Base-by-base conservation (phyloP, 768 basidiomycete genomes). In the Strobilomyces confusus region DNA sequence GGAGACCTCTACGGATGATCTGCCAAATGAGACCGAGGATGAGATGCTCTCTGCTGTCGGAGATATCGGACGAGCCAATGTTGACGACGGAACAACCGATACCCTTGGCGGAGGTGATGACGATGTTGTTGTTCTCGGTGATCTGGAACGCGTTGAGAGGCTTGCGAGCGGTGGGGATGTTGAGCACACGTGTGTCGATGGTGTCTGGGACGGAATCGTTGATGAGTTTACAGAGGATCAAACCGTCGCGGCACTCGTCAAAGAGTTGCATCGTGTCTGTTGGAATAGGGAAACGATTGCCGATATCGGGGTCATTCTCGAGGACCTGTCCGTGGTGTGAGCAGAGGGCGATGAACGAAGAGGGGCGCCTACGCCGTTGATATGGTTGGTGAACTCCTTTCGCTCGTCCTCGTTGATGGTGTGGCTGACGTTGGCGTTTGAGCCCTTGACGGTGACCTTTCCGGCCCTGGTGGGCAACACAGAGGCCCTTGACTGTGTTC, bases 71-170 rank as follows among this genome's bases (percentile, higher is more conserved):
- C 0, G 95, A 88, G 23, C 97, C 97, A 58, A 99, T 98, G 73
- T 99, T 99, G 72, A 99, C 95, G 49, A 98, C 94, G 2, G 92
- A 95, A 67, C 97, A 97, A 34, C 97, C 95, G 59, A 99, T 98
- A 69, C 89, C 95, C 74, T 98, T 98, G 34, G 95, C 86, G 23
- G 97, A 98, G 13, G 92, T 89, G 72, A 99, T 97, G 66, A 98
- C 95, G 66, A 99, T 97, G 72, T 98, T 99, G 79, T 99, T 98
- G 77, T 98, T 98, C 71, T 99, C 97, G 0, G 97, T 98, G 63
- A 98, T 98, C 65, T 99, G 94, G 82, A 99, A 99, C 0, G 92
- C 92, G 67, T 99, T 99, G 44, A 99, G 79, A 0, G 89, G 82
- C 73, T 93, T 95, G 36, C 83, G 81, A 3, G 80, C 60, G 4